Conservation (phyloP, 164 flowering plant genomes). For the Liquidambar formosana region DNA sequence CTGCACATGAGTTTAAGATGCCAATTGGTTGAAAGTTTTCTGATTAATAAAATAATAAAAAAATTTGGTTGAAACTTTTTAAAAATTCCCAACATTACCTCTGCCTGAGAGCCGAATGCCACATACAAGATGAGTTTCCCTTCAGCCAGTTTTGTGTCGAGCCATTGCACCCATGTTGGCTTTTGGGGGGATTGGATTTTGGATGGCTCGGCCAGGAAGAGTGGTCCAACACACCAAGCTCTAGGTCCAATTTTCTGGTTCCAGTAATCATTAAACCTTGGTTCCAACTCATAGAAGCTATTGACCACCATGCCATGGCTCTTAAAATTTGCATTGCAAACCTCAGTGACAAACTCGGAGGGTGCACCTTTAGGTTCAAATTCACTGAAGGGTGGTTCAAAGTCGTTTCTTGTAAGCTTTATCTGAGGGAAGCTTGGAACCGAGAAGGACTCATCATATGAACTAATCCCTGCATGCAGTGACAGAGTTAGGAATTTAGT, state of each 20-base stretch:
- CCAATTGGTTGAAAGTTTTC: too few relatives aligned
- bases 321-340: not conserved
- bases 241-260: slow-evolving; percentile 5
- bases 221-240: slow-evolving; percentile 22
- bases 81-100: too few relatives aligned
- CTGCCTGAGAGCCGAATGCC: slow-evolving; percentile 29
- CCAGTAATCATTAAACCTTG: slow-evolving; percentile 6
- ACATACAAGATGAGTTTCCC: slow-evolving; percentile 16
- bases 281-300: slow-evolving; percentile 23
- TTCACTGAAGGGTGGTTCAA: slow-evolving; percentile 7
- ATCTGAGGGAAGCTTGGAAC: slow-evolving; percentile 20
- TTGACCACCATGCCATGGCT: slow-evolving; percentile 28
- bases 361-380: slow-evolving; percentile 8
- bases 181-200: not conserved
- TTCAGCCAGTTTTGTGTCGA: slow-evolving; percentile 7
- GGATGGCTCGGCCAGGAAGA: slow-evolving; percentile 13
- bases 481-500: too few relatives aligned
- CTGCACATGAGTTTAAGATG: too few relatives aligned
- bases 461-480: not conserved
- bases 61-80: too few relatives aligned
- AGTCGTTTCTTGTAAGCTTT: slow-evolving; percentile 18
- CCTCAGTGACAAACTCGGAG: slow-evolving; percentile 12
- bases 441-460: slow-evolving; percentile 21
- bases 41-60: too few relatives aligned
- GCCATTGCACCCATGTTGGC: slow-evolving; percentile 19